Base-by-base conservation (phyloP, 768 basidiomycete species). In the Hericium alpestre region DNA sequence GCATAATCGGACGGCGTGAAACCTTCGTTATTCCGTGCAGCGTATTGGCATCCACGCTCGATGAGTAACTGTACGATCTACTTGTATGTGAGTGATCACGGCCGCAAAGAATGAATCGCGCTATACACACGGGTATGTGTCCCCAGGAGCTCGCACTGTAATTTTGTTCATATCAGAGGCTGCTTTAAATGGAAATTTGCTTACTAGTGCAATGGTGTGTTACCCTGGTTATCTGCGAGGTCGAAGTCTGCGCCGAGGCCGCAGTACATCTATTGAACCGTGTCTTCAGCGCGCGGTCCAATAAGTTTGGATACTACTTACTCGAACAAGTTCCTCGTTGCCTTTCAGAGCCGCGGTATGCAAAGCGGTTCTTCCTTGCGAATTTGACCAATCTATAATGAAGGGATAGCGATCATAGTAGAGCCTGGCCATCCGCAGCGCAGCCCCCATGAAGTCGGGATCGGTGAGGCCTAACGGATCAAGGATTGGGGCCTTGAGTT, bases 1-100 rank as follows among this genome's bases (percentile, higher is more conserved):
- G 93, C 91, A 69, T 94, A 96, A 71, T 97, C 94, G 0, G 86
- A 84, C 10, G 94, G 86, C 10, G 89, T 90, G 68, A 93, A 96
- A 0, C 93, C 93, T 59, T 90, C 83, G 58, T 93, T 92, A 67
- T 97, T 97, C 61, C 86, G 81, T 20, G 84, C 85, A 25, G 81
- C 74, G 67, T 83, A 90, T 65, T 86, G 86, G 65, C 91, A 94
- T 0, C 94, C 93, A 58, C 89, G 78, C 68, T 93, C 90, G 58
- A 97, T 89, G 50, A 97, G 76, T 15, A 93, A 71, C 70, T 89
- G 89, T 6, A 95, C 85, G 47, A 91, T 80, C 82, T 91, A 65
- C 16, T 38, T 32, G 23, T 54, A 15, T 16, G 56, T 68, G 56
- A 69, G 62, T 59, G 25, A 25, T 25, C 5, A 25, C n/a, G 37